Evolutionary conservation across 106 monocot species (phyloP).

Genomic region (Amphibolis antarctica): DNA sequence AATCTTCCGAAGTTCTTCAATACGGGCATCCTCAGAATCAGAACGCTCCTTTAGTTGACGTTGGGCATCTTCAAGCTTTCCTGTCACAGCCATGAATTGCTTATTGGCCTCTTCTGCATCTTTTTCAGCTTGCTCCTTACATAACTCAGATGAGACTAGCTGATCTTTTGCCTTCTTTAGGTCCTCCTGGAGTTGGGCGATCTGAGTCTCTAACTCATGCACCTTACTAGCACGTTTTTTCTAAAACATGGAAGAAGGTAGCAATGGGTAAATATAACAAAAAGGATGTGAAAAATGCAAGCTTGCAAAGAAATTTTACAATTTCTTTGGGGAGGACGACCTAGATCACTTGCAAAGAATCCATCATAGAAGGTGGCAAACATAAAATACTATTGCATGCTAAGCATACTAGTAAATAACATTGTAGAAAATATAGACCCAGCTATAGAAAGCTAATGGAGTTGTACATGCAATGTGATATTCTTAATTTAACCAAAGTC

Average conservation of each 20-base stretch:
- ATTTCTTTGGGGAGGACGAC: too few species aligned
- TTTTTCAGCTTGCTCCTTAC: constrained; percentile 28
- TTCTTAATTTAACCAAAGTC: not conserved
- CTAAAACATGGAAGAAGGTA: constrained; percentile 16
- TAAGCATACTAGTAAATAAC: too few species aligned
- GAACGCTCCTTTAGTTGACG: constrained; percentile 49
- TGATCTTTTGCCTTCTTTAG: constrained; percentile 57
- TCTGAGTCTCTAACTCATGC: constrained; percentile 42
- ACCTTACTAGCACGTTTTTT: constrained; percentile 40
- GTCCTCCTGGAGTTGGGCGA: constrained; percentile 47
- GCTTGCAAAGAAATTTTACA: not conserved
- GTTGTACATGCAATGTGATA: not conserved
- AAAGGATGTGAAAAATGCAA: not conserved
- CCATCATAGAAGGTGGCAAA: too few species aligned
- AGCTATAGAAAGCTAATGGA: too few species aligned
- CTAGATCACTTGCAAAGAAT: too few species aligned
- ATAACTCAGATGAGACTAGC: constrained; percentile 31
- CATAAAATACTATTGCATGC: not conserved
- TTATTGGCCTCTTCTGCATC: constrained; percentile 59
- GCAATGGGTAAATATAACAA: not conserved
- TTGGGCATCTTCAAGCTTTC: constrained; percentile 48
- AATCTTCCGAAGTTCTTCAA: constrained; percentile 52
- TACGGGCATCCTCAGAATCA: constrained; percentile 46
- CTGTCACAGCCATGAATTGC: constrained; percentile 20
- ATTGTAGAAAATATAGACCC: not conserved